These are phyloP conservation scores for Penicillium odoratum DNA, from an alignment of 495 filamentous ascomycete species.

Conservation along the genomic window DNA sequence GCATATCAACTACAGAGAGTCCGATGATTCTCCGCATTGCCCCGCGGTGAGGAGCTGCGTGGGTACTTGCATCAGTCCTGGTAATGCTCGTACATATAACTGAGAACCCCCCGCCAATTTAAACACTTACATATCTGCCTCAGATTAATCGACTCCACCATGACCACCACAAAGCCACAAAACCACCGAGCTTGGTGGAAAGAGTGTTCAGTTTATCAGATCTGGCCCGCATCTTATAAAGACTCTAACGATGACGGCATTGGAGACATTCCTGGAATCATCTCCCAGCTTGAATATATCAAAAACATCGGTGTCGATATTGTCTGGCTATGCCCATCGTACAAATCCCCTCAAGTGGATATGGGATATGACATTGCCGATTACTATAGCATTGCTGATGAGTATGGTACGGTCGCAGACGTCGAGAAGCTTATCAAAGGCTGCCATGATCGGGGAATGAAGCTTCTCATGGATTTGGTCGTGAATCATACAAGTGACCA, in stretches of 20 bases:
- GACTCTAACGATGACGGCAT: constrained; percentile 68
- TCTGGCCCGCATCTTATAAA: constrained; percentile 66
- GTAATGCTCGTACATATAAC: constrained; percentile 1
- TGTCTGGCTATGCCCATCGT: constrained; percentile 69
- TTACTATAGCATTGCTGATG: constrained; percentile 61
- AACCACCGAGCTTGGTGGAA: constrained; percentile 56
- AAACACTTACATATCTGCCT: background rate
- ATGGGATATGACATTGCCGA: constrained; percentile 70
- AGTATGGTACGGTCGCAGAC: constrained; percentile 63
- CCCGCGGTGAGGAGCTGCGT: constrained; percentile 26
- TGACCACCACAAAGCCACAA: constrained; percentile 32
- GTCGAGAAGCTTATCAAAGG: constrained; percentile 62
- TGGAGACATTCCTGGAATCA: constrained; percentile 67
- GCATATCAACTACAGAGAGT: constrained; percentile 13
- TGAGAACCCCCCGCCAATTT: background rate
- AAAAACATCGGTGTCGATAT: constrained; percentile 62
- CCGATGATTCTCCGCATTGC: constrained; percentile 29
- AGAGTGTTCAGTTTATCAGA: constrained; percentile 63
- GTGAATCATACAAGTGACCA: constrained; percentile 81
- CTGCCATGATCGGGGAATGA: constrained; percentile 60
- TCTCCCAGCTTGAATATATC: constrained; percentile 65
- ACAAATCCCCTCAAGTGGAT: constrained; percentile 63
- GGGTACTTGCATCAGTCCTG: constrained; percentile 3
- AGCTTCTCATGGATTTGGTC: constrained; percentile 70
- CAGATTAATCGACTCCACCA: constrained; percentile 9